Base-by-base conservation (phyloP, 208 protist species). In the Hexamita inflata region DNA sequence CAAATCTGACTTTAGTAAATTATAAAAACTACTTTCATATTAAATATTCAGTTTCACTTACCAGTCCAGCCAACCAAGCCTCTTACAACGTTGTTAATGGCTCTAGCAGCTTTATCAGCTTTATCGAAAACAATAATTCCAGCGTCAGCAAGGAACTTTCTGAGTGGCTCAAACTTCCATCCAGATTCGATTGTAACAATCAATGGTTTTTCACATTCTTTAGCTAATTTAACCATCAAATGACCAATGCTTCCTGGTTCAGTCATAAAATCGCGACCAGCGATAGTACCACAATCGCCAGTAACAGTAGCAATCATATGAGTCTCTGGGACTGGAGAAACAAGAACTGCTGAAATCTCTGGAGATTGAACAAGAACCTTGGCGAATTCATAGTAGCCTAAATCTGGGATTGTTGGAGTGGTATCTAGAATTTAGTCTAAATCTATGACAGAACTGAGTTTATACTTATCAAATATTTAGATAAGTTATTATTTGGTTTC, bases 321-420 rank as follows among this genome's bases (percentile, higher is more conserved):
- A 30, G 78, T 74, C 29, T 81, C 78, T 32, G 78, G 78, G 1
- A 81, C 78, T 38, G 58, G 53, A 32, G 58, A 35, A 9, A 80
- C 59, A 24, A 81, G 28, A 11, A 32, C 42, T 32, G 62, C 32
- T 53, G 80, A 24, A 0, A 60, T 26, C 28, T 38, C 1, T 30
- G 2, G 13, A 62, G 70, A 58, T 59, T 41, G 7, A 0, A 80
- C 19, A 30, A 81, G 38, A 9, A 42, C 40, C 58, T 64, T 59
- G 1, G 59, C 61, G n/a, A 81, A 42, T 15, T 58, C 38, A 29
- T 62, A 29, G 28, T 34, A 80, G 7, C n/a, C 40, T 29, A 58
- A 0, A 58, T 81, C 78, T 29, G 53, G 38, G 0, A 81, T 29
- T 26, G 35, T 61, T 1, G 78, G 78, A 24, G 78, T 81, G 9